phyloP scores from a whole-genome alignment of 1,284 basidiomycete species.

The Exsudoporus floridanus region DNA sequence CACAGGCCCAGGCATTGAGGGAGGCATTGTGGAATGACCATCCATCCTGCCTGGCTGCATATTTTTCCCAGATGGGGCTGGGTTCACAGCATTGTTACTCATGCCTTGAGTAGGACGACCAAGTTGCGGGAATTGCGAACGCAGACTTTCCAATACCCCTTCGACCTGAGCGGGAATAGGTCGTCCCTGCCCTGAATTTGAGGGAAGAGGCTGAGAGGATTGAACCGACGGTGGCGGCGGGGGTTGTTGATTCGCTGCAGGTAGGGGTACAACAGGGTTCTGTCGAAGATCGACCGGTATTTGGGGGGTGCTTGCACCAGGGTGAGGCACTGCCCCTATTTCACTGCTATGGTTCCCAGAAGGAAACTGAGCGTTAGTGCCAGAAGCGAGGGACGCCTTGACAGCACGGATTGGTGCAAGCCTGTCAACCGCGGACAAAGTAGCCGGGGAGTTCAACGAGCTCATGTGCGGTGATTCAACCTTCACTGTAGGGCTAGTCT shows the following conservation, averaged over 20 bases:
- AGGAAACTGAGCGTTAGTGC: slow-evolving; percentile 7
- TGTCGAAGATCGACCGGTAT: slow-evolving; percentile 1
- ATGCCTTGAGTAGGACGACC: background rate
- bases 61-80: background rate
- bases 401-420: slow-evolving; percentile 36
- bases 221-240: background rate
- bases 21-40: background rate
- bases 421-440: slow-evolving; percentile 19
- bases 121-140: slow-evolving; percentile 21
- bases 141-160: slow-evolving; percentile 17
- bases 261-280: background rate
- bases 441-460: slow-evolving; percentile 13
- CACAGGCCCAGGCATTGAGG: background rate
- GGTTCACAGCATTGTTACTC: background rate
- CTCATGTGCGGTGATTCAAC: slow-evolving; percentile 20
- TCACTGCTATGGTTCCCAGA: slow-evolving; percentile 5
- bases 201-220: background rate
- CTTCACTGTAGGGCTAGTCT: slow-evolving; percentile 17
- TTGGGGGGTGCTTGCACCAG: background rate
- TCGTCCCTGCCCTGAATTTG: slow-evolving; percentile 6
- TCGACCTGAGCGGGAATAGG: slow-evolving; percentile 10
- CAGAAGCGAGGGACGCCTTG: slow-evolving; percentile 26
- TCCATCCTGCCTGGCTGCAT: background rate
- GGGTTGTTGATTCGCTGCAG: background rate
- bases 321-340: background rate